Evolutionary conservation across 2,329 filamentous ascomycete genomes (phyloP), one percentile per base, ranked within the genome.

Genomic region (Pyrenophora teres): DNA sequence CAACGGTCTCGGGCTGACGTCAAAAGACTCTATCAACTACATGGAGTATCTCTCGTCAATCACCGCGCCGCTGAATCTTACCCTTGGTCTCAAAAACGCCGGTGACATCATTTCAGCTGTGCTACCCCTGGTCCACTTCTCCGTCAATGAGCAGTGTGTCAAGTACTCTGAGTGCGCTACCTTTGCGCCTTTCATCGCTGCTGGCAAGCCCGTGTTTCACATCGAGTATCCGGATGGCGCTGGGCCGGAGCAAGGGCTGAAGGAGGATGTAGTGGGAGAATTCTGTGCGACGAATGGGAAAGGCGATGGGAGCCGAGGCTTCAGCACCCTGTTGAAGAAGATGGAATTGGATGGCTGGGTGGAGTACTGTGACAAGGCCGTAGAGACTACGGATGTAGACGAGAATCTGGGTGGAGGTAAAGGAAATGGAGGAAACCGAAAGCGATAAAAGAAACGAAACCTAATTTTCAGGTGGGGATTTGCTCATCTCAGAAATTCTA

Each of bases 141-240:
- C 79, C 6, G 86, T 90, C 60, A 88, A 89, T 70, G 87, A 90
- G 76, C 81, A 89, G 72, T 90, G 87, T 67, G 78, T 80, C 13
- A 61, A 86, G 66, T 83, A 83, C 60, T 52, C 73, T 4, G 86
- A 89, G 67, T 89, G 87, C 65, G 73, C 75, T 31, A 78, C 72
- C 1, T 89, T 84, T 67, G 70, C 74, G 2, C 70, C 79, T 3
- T 89, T 89, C 63, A 80, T 86, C 49, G 62, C 78, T 8, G 80
- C 80, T 5, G 77, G 78, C 27, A 89, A 89, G 70, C 86, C 87
- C 1, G 87, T 90, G 27, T 89, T 89, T 68, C 83, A 89, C 66
- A 87, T 90, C 56, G 87, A 90, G 74, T 90, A 90, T 63, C 85
- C 85, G 2, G 76, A 80, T 37, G 78, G 76, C 7, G 80, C 78